phyloP scores from a whole-genome alignment of 306 rosid species.

The Cucurbita argyrosperma region DNA sequence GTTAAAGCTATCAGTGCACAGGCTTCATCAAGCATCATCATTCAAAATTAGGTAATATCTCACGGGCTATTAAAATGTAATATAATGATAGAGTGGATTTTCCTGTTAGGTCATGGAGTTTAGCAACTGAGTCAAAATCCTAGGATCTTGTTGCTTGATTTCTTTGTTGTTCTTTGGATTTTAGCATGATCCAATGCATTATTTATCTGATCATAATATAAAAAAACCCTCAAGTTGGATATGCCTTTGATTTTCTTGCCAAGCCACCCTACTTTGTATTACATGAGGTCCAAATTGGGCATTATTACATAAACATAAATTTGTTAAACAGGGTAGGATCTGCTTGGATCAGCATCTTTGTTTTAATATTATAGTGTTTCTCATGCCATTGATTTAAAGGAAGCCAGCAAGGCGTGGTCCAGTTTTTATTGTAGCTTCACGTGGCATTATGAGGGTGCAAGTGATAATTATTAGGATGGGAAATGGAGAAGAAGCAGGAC shows the following conservation, averaged over 20 bases:
- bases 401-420: conserved; percentile 3
- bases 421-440: not conserved
- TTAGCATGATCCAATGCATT: not conserved
- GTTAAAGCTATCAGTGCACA: not conserved
- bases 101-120: not conserved
- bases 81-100: not conserved
- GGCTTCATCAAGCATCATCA: not conserved
- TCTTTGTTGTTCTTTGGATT: not conserved
- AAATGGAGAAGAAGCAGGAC: not conserved
- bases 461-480: not conserved
- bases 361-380: not conserved
- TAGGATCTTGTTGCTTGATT: not conserved
- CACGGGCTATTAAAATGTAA: not conserved
- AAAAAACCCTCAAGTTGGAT: not conserved
- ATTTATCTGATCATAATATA: not conserved
- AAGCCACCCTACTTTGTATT: not conserved
- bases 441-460: not conserved
- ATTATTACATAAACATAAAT: not conserved
- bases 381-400: not conserved
- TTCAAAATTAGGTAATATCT: not conserved
- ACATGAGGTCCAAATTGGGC: not conserved
- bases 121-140: not conserved
- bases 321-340: not conserved
- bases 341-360: conserved; percentile 1
- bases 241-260: not conserved